Conservation (phyloP, 176 grass and related monocot species). For the Aegilops speltoides region DNA sequence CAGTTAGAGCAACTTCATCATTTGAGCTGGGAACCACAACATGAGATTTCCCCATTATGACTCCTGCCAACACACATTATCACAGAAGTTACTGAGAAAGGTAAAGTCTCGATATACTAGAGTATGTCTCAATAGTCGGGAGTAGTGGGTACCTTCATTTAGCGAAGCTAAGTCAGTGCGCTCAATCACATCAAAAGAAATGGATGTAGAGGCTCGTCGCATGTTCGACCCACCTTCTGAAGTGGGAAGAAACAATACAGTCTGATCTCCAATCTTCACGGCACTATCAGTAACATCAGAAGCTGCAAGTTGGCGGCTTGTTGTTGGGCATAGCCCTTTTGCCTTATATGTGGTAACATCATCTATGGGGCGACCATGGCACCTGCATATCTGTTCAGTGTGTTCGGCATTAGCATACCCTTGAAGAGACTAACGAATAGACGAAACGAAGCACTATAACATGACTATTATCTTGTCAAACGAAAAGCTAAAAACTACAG, state of each 20-base stretch:
- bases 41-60: conserved; percentile 63
- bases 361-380: conserved; percentile 65
- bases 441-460: neutral
- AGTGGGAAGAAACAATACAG: conserved; percentile 68
- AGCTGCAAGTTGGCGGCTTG: conserved; percentile 50
- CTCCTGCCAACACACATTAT: conserved; percentile 46
- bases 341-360: conserved; percentile 25
- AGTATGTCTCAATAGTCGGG: neutral
- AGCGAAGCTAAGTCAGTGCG: conserved; percentile 69
- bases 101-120: neutral
- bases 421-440: conserved; percentile 14
- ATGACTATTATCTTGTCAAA: conserved; percentile 8
- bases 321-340: conserved; percentile 57
- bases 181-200: conserved; percentile 72
- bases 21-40: conserved; percentile 66
- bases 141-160: conserved; percentile 66
- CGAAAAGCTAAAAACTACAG: neutral
- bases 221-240: conserved; percentile 43
- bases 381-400: conserved; percentile 74
- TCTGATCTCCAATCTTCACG: conserved; percentile 71
- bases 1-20: conserved; percentile 62
- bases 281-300: conserved; percentile 82
- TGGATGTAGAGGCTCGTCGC: conserved; percentile 37
- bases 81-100: conserved; percentile 2
- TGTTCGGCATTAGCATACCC: conserved; percentile 28